Evolutionary conservation across 805 yeast genomes (phyloP), one percentile per base, ranked within the genome.

Genomic region (Kuraishia molischiana): DNA sequence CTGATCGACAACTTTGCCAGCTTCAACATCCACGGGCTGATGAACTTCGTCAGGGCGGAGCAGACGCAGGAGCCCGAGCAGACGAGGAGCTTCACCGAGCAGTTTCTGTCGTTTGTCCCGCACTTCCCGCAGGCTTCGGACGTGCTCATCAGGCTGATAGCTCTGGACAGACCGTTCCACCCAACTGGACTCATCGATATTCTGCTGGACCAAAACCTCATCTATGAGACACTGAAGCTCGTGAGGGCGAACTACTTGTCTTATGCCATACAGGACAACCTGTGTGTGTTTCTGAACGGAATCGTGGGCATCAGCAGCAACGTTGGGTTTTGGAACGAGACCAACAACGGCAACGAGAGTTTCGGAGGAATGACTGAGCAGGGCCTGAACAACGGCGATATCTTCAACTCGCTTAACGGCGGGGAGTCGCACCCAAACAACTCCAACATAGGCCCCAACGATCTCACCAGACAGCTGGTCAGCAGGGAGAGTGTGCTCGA

Each of bases 371-470:
- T 38, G 57, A 50, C 39, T 44, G 32, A 35, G 13, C 18, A 29
- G 13, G 36, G 36, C 9, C 19, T 18, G 13, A 37, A 32, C 15
- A 24, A 32, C 5, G 39, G 36, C 8, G 31, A 37, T 9, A 37
- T 37, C 11, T 29, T 29, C 26, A 29, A 29, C 24, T 19, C 29
- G 8, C 34, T 31, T 11, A 31, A 31, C 28, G 30, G 29, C 9
- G 18, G 24, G 4, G 35, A 22, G 21, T 20, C 35, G 3, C 4
- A n/a, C 3, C 24, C 21, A n/a, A 10, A 29, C 8, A 89, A 84
- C 41, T 83, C 95, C 2, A 84, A 90, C 24, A 84, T 92, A 37
- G 98, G 98, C 2, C 97, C 98, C 1, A 92, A 92, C 52, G 95
- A 85, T 51, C 67, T 92, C 24, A 87, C 97, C 0, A 69, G 98